Percentiles rank a stretch among this genome's conserved stretches.
Conservation (phyloP, 2,329 filamentous ascomycete genomes). For the Fusarium miscanthi region DNA sequence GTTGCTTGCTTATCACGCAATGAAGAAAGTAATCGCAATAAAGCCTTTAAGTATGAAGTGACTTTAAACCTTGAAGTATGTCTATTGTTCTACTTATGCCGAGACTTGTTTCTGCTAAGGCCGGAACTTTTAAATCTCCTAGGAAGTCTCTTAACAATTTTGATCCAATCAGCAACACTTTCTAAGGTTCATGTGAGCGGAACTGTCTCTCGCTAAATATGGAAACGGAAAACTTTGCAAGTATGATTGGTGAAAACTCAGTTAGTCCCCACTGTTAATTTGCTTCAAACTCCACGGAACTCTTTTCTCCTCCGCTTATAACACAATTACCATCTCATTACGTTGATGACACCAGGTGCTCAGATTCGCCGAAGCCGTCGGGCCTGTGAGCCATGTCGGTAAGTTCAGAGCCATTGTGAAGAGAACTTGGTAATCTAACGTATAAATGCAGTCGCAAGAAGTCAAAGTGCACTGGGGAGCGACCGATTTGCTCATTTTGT, state of each 20-base stretch:
- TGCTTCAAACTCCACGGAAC: neutral
- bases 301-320: neutral
- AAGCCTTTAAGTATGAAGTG: neutral
- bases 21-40: too few species aligned
- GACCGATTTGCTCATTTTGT: conserved; percentile 16
- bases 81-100: too few species aligned
- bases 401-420: neutral
- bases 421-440: neutral
- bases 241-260: neutral
- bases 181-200: neutral
- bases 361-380: neutral
- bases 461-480: conserved; percentile 14
- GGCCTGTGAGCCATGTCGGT: conserved; percentile 19
- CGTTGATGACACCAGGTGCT: too few species aligned
- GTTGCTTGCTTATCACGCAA: neutral
- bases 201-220: rapidly evolving
- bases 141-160: neutral
- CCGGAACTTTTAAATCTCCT: neutral
- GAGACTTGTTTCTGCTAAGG: neutral
- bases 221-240: rapidly evolving
- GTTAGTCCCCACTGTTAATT: neutral
- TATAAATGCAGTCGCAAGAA: neutral
- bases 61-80: neutral
- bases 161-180: neutral
- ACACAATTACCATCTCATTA: neutral